phyloP scores from a whole-genome alignment of 768 basidiomycete genomes.

The Podaxis sp. region DNA sequence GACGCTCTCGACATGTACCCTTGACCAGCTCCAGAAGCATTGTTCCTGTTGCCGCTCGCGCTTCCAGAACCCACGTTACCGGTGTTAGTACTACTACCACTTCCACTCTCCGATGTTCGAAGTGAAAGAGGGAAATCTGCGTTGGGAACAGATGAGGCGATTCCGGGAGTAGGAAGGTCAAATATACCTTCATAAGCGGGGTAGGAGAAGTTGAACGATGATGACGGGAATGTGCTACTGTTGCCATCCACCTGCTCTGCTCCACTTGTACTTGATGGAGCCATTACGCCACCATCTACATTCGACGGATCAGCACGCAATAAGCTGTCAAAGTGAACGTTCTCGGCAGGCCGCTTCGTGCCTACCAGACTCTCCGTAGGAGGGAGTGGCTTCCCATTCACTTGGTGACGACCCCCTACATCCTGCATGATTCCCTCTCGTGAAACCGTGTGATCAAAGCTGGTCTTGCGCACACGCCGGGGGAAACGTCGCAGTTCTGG shows the following conservation, averaged over 20 bases:
- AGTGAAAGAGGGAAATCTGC: constrained; percentile 14
- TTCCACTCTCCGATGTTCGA: constrained; percentile 17
- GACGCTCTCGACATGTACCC: background rate
- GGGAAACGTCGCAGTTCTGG: constrained; percentile 59
- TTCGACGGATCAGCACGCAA: constrained; percentile 76
- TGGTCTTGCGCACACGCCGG: constrained; percentile 88
- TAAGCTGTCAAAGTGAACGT: constrained; percentile 79
- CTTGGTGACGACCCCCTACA: constrained; percentile 64
- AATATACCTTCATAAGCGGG: constrained; percentile 66
- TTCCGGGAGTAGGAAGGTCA: constrained; percentile 40
- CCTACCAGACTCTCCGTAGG: constrained; percentile 60
- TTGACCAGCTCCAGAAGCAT: constrained; percentile 1
- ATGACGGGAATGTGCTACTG: constrained; percentile 59
- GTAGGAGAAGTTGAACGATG: constrained; percentile 73
- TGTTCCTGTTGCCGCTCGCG: background rate
- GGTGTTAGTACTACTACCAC: constrained; percentile 3
- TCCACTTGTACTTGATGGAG: constrained; percentile 31
- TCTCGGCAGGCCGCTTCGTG: constrained; percentile 78
- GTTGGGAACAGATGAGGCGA: constrained; percentile 22
- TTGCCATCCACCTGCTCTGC: constrained; percentile 36
- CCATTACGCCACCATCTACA: constrained; percentile 35
- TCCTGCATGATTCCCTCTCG: constrained; percentile 43
- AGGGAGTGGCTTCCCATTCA: constrained; percentile 72
- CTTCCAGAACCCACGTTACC: constrained; percentile 10
- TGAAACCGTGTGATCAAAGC: constrained; percentile 90